Evolutionary conservation across 495 filamentous ascomycete genomes (phyloP).

Genomic region (Aspergillus nidulans): DNA sequence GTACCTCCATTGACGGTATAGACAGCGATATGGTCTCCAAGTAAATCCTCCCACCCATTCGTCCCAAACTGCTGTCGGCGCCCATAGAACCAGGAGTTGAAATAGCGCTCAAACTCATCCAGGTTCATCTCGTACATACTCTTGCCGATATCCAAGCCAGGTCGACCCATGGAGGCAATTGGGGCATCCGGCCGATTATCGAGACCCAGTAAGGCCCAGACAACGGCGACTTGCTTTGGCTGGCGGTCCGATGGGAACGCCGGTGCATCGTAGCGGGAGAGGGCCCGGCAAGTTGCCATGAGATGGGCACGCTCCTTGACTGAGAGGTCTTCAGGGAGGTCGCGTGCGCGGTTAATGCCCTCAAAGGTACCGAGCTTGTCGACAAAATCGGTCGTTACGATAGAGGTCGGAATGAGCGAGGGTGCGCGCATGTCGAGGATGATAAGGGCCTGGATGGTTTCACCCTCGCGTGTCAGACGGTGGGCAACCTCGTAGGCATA

Average conservation of each 20-base stretch:
- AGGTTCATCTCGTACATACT: not conserved
- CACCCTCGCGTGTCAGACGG: constrained; percentile 3
- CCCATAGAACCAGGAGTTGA: constrained; percentile 9
- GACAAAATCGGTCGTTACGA: constrained; percentile 1
- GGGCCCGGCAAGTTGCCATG: not conserved
- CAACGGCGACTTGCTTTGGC: not conserved
- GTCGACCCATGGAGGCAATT: not conserved
- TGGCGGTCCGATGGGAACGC: not conserved
- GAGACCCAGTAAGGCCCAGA: not conserved
- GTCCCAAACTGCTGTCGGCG: not conserved
- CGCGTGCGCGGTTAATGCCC: constrained; percentile 1
- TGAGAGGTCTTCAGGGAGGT: not conserved
- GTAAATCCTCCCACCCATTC: constrained; percentile 4
- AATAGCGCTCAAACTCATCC: not conserved
- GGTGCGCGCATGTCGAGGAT: constrained; percentile 8
- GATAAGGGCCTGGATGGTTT: constrained; percentile 1
- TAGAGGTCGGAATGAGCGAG: not conserved
- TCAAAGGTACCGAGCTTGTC: not conserved
- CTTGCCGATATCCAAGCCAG: not conserved
- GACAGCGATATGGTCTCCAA: not conserved
- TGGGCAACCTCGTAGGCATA: constrained; percentile 9
- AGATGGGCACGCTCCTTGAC: not conserved
- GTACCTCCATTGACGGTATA: not conserved
- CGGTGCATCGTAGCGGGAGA: not conserved
- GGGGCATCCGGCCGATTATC: not conserved